These are phyloP conservation scores for Pseudocercospora fijiensis DNA, from an alignment of 2,329 filamentous ascomycete genomes.

Conservation along the genomic window DNA sequence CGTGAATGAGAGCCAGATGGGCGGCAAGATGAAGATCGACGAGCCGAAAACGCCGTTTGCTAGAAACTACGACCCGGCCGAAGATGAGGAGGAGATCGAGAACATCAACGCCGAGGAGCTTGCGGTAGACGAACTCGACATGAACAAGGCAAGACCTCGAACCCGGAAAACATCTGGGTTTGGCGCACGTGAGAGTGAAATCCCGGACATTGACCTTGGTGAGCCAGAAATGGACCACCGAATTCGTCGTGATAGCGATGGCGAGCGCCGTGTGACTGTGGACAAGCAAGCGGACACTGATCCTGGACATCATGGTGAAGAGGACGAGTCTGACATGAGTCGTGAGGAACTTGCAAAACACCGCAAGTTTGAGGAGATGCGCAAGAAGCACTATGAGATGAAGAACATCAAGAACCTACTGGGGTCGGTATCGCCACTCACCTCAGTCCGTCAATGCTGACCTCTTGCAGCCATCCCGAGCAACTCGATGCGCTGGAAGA, in stretches of 20 bases:
- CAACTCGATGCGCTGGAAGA: slow-evolving; percentile 43
- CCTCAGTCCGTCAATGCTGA: slow-evolving; percentile 19
- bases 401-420: slow-evolving; percentile 85
- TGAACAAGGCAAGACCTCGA: slow-evolving; percentile 43
- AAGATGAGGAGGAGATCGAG: slow-evolving; percentile 76
- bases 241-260: slow-evolving; percentile 40
- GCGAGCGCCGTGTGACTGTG: slow-evolving; percentile 79
- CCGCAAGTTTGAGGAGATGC: slow-evolving; percentile 80
- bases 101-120: slow-evolving; percentile 69
- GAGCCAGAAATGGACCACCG: slow-evolving; percentile 69
- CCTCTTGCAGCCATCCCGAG: slow-evolving; percentile 42
- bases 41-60: slow-evolving; percentile 98
- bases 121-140: slow-evolving; percentile 67
- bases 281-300: slow-evolving; percentile 50
- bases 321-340: slow-evolving; percentile 54
- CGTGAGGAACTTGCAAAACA: slow-evolving; percentile 86
- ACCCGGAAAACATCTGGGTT: slow-evolving; percentile 35
- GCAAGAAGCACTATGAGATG: slow-evolving; percentile 99
- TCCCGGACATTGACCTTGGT: slow-evolving; percentile 86
- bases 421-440: slow-evolving; percentile 55
- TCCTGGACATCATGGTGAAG: slow-evolving; percentile 58
- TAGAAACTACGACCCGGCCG: slow-evolving; percentile 82
- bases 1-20: slow-evolving; percentile 92
- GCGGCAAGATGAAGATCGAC: slow-evolving; percentile 96
- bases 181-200: slow-evolving; percentile 65